phyloP scores from a whole-genome alignment of 2,329 filamentous ascomycete genomes.

The Epichloe amarillans region DNA sequence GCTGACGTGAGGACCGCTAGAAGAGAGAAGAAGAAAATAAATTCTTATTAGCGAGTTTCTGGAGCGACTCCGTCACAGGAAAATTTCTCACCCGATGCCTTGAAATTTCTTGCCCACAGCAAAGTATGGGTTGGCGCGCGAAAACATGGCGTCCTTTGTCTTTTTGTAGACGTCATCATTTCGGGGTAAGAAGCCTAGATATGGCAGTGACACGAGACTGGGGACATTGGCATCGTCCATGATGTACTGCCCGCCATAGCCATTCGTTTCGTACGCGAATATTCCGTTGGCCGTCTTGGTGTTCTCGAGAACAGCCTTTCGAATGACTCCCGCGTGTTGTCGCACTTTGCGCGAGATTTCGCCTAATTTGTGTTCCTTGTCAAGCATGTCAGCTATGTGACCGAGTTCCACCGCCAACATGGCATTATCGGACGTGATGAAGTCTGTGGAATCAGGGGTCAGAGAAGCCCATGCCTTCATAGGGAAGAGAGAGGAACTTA shows the following conservation, averaged over 20 bases:
- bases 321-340: slow-evolving; percentile 40
- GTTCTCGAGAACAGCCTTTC: slow-evolving; percentile 52
- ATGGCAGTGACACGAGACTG: slow-evolving; percentile 49
- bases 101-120: slow-evolving; percentile 12
- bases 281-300: slow-evolving; percentile 36
- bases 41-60: background rate
- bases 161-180: slow-evolving; percentile 60
- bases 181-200: slow-evolving; percentile 45
- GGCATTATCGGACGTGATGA: slow-evolving; percentile 29
- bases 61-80: background rate
- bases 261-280: slow-evolving; percentile 67
- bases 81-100: slow-evolving; percentile 14
- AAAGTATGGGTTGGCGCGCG: slow-evolving; percentile 67
- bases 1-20: slow-evolving; percentile 50
- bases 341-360: slow-evolving; percentile 40
- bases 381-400: slow-evolving; percentile 47
- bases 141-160: slow-evolving; percentile 66
- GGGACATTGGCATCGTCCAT: slow-evolving; percentile 67
- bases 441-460: slow-evolving; percentile 18
- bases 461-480: background rate
- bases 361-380: slow-evolving; percentile 53
- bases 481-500: slow-evolving; percentile 2
- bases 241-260: slow-evolving; percentile 50
- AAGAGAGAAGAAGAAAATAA: background rate
- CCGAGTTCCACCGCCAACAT: slow-evolving; percentile 39